phyloP scores from a whole-genome alignment of 2,329 filamentous ascomycete genomes.

The Coleophoma eucalyptorum region DNA sequence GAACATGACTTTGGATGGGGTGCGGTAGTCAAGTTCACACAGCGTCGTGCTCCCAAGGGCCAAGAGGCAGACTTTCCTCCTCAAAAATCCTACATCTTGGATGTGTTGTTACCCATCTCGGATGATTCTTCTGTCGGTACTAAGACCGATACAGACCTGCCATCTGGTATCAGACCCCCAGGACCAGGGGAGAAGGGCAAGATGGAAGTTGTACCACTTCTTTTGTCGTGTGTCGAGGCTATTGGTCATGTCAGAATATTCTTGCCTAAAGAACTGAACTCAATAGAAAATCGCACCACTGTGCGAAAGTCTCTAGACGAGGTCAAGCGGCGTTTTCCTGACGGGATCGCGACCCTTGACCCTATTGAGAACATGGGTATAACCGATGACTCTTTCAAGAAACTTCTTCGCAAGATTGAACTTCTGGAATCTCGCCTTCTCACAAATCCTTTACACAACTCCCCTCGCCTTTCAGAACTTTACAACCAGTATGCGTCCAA shows the following conservation, averaged over 20 bases:
- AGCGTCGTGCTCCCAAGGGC: constrained; percentile 62
- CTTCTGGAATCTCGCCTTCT: constrained; percentile 88
- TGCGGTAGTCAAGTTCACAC: constrained; percentile 71
- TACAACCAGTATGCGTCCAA: constrained; percentile 87
- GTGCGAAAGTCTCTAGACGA: constrained; percentile 69
- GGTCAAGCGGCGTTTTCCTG: constrained; percentile 82
- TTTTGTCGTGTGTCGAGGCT: constrained; percentile 79
- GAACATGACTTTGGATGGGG: constrained; percentile 93
- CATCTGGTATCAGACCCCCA: constrained; percentile 57
- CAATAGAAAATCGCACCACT: constrained; percentile 63
- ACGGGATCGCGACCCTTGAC: constrained; percentile 84
- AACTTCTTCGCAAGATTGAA: constrained; percentile 91
- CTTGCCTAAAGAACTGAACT: constrained; percentile 72
- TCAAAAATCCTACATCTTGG: constrained; percentile 77
- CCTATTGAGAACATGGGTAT: constrained; percentile 97
- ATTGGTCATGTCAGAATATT: constrained; percentile 83
- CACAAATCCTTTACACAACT: constrained; percentile 87
- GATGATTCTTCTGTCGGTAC: constrained; percentile 44
- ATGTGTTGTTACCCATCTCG: constrained; percentile 70
- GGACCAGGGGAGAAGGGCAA: constrained; percentile 60
- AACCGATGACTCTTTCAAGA: constrained; percentile 88
- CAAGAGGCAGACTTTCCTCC: constrained; percentile 63
- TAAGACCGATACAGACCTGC: constrained; percentile 62
- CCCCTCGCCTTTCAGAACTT: constrained; percentile 75
- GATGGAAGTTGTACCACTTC: constrained; percentile 80